Evolutionary conservation across 208 protist species (phyloP).

Genomic region (Wallacemonas sp.): DNA sequence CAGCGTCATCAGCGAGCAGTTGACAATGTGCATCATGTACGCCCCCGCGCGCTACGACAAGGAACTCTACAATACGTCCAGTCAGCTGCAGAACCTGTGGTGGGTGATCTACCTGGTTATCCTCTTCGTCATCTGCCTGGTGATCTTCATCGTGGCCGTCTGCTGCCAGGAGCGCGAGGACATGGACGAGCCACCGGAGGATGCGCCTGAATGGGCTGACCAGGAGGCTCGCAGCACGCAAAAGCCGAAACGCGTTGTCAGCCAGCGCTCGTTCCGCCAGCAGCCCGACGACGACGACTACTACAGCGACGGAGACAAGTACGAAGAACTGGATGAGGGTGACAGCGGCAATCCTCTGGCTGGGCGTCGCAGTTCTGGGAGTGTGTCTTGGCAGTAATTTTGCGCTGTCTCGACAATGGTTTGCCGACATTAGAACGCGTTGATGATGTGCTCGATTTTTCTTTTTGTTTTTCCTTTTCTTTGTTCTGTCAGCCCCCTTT

Average conservation of each 20-base stretch:
- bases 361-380: background rate
- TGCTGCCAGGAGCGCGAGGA: slow-evolving; percentile 44
- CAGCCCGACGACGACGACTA: background rate
- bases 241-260: slow-evolving; percentile 30
- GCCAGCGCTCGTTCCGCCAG: slow-evolving; percentile 30
- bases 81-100: slow-evolving; percentile 23
- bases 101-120: slow-evolving; percentile 34
- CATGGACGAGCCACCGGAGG: slow-evolving; percentile 53
- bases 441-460: slow-evolving; percentile 3
- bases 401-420: too few species aligned
- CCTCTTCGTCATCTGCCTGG: slow-evolving; percentile 20
- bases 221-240: slow-evolving; percentile 14
- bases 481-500: background rate
- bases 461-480: slow-evolving; percentile 14
- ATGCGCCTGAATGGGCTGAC: slow-evolving; percentile 43
- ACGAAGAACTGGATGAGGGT: background rate
- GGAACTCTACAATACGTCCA: slow-evolving; percentile 18
- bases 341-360: background rate
- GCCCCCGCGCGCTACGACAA: slow-evolving; percentile 12
- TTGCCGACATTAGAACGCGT: too few species aligned
- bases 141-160: slow-evolving; percentile 25
- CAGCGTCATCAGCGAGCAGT: slow-evolving; percentile 1
- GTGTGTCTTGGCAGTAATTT: slow-evolving; percentile 3
- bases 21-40: slow-evolving; percentile 33
- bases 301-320: background rate